These are phyloP conservation scores for Magnusiomyces suaveolens DNA, from an alignment of 1,139 yeast species.

Conservation along the genomic window DNA sequence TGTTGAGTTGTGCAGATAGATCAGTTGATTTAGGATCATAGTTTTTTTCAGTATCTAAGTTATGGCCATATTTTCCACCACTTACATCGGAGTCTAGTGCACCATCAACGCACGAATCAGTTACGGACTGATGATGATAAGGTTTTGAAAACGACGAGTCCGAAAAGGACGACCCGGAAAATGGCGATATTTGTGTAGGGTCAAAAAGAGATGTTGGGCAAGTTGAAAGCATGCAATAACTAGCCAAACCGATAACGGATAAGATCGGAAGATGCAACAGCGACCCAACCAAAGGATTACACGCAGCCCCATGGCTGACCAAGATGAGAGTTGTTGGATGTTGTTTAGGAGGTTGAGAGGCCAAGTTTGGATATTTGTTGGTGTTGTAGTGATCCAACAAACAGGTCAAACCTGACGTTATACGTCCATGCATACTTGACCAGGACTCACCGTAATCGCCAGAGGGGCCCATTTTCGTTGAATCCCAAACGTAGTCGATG, in stretches of 20 bases:
- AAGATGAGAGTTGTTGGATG: slow-evolving; percentile 24
- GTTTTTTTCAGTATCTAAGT: too few species aligned
- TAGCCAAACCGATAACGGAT: slow-evolving; percentile 28
- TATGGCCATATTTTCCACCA: too few species aligned
- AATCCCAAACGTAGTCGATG: slow-evolving; percentile 26
- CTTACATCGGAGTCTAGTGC: too few species aligned
- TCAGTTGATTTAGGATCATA: too few species aligned
- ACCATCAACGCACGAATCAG: too few species aligned
- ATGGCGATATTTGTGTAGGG: too few species aligned
- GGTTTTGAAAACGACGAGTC: too few species aligned
- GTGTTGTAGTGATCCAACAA: slow-evolving; percentile 22
- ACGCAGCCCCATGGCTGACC: slow-evolving; percentile 37
- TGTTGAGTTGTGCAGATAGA: too few species aligned
- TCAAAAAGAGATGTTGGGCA: too few species aligned
- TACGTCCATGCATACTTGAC: slow-evolving; percentile 32
- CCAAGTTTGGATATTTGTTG: not conserved
- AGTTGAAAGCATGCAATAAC: slow-evolving; percentile 15
- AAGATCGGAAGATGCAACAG: slow-evolving; percentile 29
- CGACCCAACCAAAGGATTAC: slow-evolving; percentile 33
- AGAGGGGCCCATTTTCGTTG: slow-evolving; percentile 26
- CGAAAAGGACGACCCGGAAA: too few species aligned
- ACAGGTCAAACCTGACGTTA: slow-evolving; percentile 24
- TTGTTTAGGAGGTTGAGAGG: not conserved
- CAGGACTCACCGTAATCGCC: slow-evolving; percentile 35
- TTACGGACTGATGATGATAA: too few species aligned